Conservation (phyloP, 148 eudicot genomes). For the Fagopyrum esculentum region DNA sequence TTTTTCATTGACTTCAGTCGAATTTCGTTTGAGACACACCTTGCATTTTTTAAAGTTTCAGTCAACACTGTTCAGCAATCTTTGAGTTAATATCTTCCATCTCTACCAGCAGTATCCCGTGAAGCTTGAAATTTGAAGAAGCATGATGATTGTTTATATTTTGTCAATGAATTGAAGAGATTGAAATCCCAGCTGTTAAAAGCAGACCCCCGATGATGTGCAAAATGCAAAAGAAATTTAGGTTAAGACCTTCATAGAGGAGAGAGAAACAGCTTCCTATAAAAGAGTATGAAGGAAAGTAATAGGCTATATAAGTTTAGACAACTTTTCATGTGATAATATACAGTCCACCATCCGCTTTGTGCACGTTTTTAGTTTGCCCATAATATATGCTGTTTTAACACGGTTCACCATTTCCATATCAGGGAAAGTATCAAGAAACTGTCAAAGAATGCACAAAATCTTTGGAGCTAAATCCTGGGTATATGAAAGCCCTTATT, state of each 20-base stretch:
- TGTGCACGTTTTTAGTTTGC: background rate
- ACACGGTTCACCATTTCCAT: background rate
- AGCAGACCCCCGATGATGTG: background rate
- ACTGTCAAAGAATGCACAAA: conserved; percentile 77
- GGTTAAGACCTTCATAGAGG: background rate
- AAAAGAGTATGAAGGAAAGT: background rate
- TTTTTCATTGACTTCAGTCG: background rate
- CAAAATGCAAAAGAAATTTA: background rate
- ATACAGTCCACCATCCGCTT: background rate
- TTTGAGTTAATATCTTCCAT: background rate
- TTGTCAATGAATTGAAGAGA: background rate
- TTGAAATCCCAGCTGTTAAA: background rate
- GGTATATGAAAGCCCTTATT: conserved; percentile 63
- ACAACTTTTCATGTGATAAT: background rate
- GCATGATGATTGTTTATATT: background rate
- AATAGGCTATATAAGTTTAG: background rate
- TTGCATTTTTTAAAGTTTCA: background rate
- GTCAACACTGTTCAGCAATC: background rate
- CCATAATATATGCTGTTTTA: background rate
- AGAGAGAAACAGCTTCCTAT: background rate
- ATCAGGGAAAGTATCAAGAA: conserved; percentile 63
- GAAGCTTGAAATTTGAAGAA: background rate
- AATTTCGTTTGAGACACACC: background rate
- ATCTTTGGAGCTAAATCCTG: conserved; percentile 77
- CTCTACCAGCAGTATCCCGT: background rate